Evolutionary conservation across 2,329 filamentous ascomycete genomes (phyloP).

Genomic region (Nothophoma quercina): DNA sequence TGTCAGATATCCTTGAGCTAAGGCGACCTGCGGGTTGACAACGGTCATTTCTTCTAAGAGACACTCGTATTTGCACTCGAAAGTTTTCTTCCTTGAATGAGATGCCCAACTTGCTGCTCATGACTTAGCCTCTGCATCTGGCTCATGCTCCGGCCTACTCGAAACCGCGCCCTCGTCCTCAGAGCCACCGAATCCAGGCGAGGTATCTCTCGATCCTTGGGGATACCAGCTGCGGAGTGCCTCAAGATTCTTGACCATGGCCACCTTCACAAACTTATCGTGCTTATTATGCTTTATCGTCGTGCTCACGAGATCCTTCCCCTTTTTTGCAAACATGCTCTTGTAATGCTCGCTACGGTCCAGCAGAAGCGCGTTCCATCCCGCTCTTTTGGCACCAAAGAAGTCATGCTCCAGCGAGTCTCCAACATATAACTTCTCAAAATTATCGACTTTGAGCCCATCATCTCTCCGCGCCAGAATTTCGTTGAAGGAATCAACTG

Average conservation of each 20-base stretch:
- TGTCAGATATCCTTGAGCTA: conserved; percentile 65
- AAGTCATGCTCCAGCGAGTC: conserved; percentile 63
- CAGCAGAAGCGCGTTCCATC: conserved; percentile 57
- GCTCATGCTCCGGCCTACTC: neutral
- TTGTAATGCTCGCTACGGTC: conserved; percentile 39
- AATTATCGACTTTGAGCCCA: conserved; percentile 22
- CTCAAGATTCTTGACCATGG: neutral
- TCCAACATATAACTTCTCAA: conserved; percentile 61
- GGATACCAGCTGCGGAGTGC: conserved; percentile 1
- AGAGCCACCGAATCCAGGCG: neutral
- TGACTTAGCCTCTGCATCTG: neutral
- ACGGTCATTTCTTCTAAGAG: neutral
- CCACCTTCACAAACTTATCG: neutral
- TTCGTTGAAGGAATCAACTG: conserved; percentile 54
- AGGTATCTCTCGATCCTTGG: neutral
- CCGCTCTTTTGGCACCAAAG: conserved; percentile 55
- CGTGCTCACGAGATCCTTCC: neutral
- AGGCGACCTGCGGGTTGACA: conserved; percentile 22
- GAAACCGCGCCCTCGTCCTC: neutral
- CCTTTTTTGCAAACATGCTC: neutral
- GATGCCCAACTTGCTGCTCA: too few relatives aligned
- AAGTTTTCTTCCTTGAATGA: too few relatives aligned
- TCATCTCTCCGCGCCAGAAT: conserved; percentile 34
- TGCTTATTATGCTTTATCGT: neutral
- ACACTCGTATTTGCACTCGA: too few relatives aligned